These are phyloP conservation scores for Podospora bellae-mahoneyi DNA, from an alignment of 495 filamentous ascomycete genomes.

Conservation along the genomic window DNA sequence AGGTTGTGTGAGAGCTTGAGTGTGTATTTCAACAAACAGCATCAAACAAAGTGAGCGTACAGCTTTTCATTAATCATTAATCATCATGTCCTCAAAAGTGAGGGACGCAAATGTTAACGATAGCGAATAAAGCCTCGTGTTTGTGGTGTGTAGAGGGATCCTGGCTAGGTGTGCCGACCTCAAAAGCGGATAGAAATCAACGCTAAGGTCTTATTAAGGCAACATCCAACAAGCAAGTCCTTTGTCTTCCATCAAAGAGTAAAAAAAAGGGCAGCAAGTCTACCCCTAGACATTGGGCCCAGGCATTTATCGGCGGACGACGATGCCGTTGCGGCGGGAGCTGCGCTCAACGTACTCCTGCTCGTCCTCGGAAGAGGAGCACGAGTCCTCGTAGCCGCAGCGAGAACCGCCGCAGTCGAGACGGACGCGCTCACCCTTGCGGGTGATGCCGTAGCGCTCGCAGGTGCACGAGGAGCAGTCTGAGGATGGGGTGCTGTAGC, in stretches of 20 bases:
- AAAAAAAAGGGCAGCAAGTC: conserved; percentile 22
- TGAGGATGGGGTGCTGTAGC: conserved; percentile 58
- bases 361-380: conserved; percentile 57
- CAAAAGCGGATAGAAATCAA: not conserved
- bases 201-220: not conserved
- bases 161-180: not conserved
- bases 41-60: not conserved
- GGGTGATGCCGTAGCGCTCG: conserved; percentile 94
- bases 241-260: conserved; percentile 15
- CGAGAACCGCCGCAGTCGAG: conserved; percentile 86
- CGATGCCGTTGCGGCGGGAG: conserved; percentile 72
- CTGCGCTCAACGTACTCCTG: conserved; percentile 55
- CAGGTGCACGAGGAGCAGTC: conserved; percentile 67
- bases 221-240: not conserved
- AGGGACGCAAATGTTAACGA: not conserved
- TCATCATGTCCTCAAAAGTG: not conserved
- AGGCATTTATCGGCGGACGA: conserved; percentile 54
- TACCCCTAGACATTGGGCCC: conserved; percentile 29
- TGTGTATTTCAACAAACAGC: not conserved
- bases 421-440: conserved; percentile 85
- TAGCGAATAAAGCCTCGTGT: not conserved
- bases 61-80: not conserved
- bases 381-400: conserved; percentile 72
- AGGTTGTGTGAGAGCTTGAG: not conserved
- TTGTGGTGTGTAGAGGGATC: not conserved